phyloP scores from a whole-genome alignment of 2,329 filamentous ascomycete species.

The Penicillium sp. region DNA sequence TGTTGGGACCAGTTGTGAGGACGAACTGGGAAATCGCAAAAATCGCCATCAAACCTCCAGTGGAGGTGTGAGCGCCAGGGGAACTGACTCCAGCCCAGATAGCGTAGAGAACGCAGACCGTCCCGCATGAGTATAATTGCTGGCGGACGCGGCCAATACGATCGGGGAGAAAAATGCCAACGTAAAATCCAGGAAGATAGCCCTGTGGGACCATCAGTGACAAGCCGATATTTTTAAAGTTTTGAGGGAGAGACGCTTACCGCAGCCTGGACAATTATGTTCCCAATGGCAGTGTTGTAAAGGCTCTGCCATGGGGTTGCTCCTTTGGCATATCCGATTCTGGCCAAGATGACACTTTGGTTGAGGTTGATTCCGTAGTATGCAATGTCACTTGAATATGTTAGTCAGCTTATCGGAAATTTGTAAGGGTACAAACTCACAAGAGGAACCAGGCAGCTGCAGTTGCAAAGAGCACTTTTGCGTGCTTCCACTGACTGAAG shows the following conservation, averaged over 20 bases:
- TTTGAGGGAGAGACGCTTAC: background rate
- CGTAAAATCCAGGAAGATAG: slow-evolving; percentile 25
- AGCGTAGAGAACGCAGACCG: slow-evolving; percentile 28
- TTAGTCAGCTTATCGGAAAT: background rate
- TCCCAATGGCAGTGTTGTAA: slow-evolving; percentile 36
- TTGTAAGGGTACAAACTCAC: background rate
- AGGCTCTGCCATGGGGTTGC: slow-evolving; percentile 33
- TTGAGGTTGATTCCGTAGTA: slow-evolving; percentile 40
- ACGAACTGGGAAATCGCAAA: slow-evolving; percentile 33
- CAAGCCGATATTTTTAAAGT: background rate
- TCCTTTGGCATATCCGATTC: slow-evolving; percentile 35
- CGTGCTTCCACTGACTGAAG: slow-evolving; percentile 33
- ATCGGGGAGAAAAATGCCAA: slow-evolving; percentile 27
- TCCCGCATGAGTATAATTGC: slow-evolving; percentile 21
- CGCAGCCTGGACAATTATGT: slow-evolving; percentile 31
- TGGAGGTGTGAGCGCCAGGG: slow-evolving; percentile 21
- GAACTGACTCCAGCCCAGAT: slow-evolving; percentile 30
- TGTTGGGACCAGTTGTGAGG: slow-evolving; percentile 51
- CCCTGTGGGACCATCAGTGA: slow-evolving; percentile 7
- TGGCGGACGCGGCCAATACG: slow-evolving; percentile 22
- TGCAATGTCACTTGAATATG: slow-evolving; percentile 24
- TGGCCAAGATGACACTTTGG: slow-evolving; percentile 32
- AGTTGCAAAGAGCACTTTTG: slow-evolving; percentile 35
- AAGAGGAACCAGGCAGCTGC: slow-evolving; percentile 34
- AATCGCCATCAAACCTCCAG: slow-evolving; percentile 28